Conservation (phyloP, 768 basidiomycete genomes). For the Tulasnella calospora region DNA sequence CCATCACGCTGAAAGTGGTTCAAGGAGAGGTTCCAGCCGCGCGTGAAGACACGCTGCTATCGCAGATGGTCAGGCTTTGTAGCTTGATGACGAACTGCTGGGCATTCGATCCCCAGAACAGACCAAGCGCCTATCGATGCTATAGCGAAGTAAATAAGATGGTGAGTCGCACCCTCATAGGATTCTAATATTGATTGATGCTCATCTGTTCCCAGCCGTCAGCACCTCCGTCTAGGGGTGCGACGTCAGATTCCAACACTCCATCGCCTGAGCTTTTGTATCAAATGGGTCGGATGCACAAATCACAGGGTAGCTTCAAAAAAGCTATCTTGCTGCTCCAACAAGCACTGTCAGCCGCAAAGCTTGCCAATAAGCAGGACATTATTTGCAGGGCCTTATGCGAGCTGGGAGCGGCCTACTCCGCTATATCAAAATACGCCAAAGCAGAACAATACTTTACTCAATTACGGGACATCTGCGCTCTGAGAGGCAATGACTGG, state of each 20-base stretch:
- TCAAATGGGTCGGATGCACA: neutral
- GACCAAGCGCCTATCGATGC: neutral
- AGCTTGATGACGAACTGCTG: neutral
- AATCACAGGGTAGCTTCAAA: neutral
- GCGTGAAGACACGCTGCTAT: neutral
- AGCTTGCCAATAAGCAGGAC: neutral
- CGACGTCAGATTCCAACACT: neutral
- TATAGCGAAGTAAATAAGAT: neutral
- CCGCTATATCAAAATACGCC: neutral
- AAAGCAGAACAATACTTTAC: neutral
- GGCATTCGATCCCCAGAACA: neutral
- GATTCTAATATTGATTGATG: neutral
- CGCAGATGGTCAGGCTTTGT: neutral
- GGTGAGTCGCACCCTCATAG: neutral
- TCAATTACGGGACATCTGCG: no score
- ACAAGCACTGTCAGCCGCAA: neutral
- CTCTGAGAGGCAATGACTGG: no score
- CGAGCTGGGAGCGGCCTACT: neutral
- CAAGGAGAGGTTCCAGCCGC: neutral
- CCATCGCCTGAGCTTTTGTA: neutral
- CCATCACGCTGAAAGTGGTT: neutral
- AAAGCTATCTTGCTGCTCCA: neutral
- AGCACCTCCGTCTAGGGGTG: neutral
- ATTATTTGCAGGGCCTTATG: neutral
- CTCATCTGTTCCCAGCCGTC: neutral